These are phyloP conservation scores for Heterobasidion occidentale DNA, from an alignment of 1,284 basidiomycete genomes.

Conservation along the genomic window DNA sequence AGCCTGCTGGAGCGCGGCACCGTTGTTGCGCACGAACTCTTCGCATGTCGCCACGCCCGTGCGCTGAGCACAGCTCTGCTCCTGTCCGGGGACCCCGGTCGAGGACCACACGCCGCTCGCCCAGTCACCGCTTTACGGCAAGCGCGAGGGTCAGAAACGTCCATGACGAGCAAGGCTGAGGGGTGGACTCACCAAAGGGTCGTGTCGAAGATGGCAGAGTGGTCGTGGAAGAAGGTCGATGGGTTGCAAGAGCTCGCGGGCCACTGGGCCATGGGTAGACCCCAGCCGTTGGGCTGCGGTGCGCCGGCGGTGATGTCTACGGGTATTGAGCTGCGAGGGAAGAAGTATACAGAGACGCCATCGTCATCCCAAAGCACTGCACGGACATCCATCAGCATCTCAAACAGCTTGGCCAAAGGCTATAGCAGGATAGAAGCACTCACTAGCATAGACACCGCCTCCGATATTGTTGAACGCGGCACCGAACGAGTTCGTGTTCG, in stretches of 20 bases:
- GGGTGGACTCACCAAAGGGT: conserved; percentile 39
- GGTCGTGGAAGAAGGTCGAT: conserved; percentile 66
- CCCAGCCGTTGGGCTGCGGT: conserved; percentile 71
- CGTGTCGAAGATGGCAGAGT: conserved; percentile 76
- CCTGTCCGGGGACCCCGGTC: conserved; percentile 71
- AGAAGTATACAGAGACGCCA: conserved; percentile 79
- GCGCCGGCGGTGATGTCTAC: conserved; percentile 59
- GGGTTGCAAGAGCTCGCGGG: conserved; percentile 65
- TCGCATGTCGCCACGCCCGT: conserved; percentile 78
- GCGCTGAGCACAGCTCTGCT: conserved; percentile 68
- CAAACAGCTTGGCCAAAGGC: background rate
- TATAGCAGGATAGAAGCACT: conserved; percentile 19
- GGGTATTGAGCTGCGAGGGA: conserved; percentile 65
- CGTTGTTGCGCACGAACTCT: conserved; percentile 65
- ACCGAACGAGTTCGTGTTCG: conserved; percentile 49
- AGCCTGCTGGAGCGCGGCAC: conserved; percentile 66
- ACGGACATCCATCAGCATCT: no score
- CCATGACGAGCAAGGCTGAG: no score
- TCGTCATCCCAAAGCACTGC: conserved; percentile 68
- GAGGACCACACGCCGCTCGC: conserved; percentile 68
- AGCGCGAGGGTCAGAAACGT: no score
- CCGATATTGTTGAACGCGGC: conserved; percentile 60
- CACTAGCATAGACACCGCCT: conserved; percentile 80
- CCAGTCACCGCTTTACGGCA: conserved; percentile 64
- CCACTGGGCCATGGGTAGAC: conserved; percentile 68